A percentile compares a stretch with the other conserved stretches of the same genome.
These are phyloP conservation scores for Stellera chamaejasme DNA, from an alignment of 345 rosid genomes.

Conservation along the genomic window DNA sequence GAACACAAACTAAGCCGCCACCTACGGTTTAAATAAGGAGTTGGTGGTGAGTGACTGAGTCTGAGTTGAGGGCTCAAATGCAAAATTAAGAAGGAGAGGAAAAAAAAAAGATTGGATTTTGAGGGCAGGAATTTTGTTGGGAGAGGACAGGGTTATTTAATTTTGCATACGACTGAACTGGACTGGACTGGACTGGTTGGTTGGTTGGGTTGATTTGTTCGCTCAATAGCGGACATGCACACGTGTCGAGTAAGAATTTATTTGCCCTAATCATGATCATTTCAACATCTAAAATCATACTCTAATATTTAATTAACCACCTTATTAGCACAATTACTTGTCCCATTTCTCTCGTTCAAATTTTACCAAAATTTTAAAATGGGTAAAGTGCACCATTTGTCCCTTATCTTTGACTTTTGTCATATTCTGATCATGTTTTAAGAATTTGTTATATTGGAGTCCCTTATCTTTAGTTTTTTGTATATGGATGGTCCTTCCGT, in stretches of 20 bases:
- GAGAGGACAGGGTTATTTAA: slow-evolving; percentile 12
- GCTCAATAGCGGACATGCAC: slow-evolving; percentile 43
- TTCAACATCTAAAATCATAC: slow-evolving; percentile 6
- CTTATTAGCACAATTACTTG: too few relatives aligned
- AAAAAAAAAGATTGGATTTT: neutral
- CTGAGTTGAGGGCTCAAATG: slow-evolving; percentile 12
- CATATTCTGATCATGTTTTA: too few relatives aligned
- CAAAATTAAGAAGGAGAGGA: too few relatives aligned
- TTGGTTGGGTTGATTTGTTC: slow-evolving; percentile 32
- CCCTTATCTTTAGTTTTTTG: too few relatives aligned
- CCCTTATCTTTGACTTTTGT: too few relatives aligned
- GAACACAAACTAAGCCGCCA: slow-evolving; percentile 52
- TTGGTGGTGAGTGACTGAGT: slow-evolving; percentile 2
- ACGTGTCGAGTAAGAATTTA: slow-evolving; percentile 41
- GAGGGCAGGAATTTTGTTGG: neutral
- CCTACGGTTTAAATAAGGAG: slow-evolving; percentile 31
- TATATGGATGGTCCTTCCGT: too few relatives aligned
- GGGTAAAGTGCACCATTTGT: too few relatives aligned
- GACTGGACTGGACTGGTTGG: too few relatives aligned
- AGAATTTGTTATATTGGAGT: too few relatives aligned
- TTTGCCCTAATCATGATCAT: slow-evolving; percentile 21
- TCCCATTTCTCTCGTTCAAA: too few relatives aligned
- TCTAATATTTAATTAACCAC: too few relatives aligned
- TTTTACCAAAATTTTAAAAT: too few relatives aligned
- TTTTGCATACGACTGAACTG: neutral